These are phyloP conservation scores for Salvia hispanica DNA, from an alignment of 257 asterid genomes.

Conservation along the genomic window DNA sequence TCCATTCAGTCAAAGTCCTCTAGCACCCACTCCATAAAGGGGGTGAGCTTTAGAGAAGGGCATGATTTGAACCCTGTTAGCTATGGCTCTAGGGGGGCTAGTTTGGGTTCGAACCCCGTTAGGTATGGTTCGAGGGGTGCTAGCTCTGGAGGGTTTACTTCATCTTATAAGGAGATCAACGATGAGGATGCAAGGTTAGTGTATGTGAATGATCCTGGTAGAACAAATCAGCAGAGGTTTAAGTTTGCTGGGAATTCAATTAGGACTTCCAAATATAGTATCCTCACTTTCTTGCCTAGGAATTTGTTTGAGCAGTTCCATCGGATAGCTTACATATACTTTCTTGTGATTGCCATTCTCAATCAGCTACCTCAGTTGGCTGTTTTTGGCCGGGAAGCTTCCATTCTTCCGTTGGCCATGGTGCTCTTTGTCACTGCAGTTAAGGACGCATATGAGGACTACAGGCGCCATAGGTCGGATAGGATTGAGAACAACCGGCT, in stretches of 20 bases:
- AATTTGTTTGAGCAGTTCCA: slow-evolving; percentile 96
- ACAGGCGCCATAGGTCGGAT: slow-evolving; percentile 86
- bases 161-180: slow-evolving; percentile 77
- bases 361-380: slow-evolving; percentile 98
- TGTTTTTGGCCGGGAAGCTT: slow-evolving; percentile 91
- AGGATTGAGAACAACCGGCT: slow-evolving; percentile 78
- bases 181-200: slow-evolving; percentile 87
- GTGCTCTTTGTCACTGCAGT: slow-evolving; percentile 88
- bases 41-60: slow-evolving; percentile 64
- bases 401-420: slow-evolving; percentile 77
- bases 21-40: slow-evolving; percentile 61
- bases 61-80: slow-evolving; percentile 40
- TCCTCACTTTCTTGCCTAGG: slow-evolving; percentile 84
- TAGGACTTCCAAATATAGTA: slow-evolving; percentile 74
- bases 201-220: slow-evolving; percentile 70
- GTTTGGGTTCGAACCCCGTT: slow-evolving; percentile 39
- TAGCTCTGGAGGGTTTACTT: slow-evolving; percentile 67
- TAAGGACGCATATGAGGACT: slow-evolving; percentile 92
- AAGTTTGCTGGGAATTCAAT: slow-evolving; percentile 75
- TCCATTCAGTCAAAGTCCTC: slow-evolving; percentile 58
- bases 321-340: slow-evolving; percentile 90
- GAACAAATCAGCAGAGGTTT: slow-evolving; percentile 57
- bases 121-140: slow-evolving; percentile 81
- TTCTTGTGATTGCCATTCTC: slow-evolving; percentile 88
- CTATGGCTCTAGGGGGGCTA: slow-evolving; percentile 44